Conservation (phyloP, 257 asterid genomes). For the Verbascum thapsus region DNA sequence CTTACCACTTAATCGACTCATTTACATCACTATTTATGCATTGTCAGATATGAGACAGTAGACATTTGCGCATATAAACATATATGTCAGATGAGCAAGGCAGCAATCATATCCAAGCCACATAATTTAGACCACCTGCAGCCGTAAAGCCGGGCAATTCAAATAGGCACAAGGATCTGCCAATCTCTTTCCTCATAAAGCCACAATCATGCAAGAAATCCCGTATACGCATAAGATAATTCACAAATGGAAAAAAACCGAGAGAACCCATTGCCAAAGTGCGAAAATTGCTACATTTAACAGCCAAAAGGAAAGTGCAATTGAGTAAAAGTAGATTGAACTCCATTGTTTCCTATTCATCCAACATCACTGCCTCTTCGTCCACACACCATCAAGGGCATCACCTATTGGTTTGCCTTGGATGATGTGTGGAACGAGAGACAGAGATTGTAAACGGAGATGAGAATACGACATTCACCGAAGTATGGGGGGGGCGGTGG, state of each 20-base stretch:
- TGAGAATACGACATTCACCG: no score
- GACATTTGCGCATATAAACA: neutral
- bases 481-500: no score
- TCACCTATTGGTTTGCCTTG: slow-evolving; percentile 12
- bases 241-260: neutral
- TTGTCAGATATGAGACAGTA: neutral
- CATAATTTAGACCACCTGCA: slow-evolving; percentile 31
- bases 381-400: slow-evolving; percentile 29
- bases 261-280: neutral
- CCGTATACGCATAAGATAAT: neutral
- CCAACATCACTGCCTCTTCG: slow-evolving; percentile 23
- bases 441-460: slow-evolving; percentile 17
- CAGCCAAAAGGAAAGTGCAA: neutral
- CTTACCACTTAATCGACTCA: no score
- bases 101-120: slow-evolving; percentile 39
- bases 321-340: neutral
- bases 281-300: no score
- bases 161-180: slow-evolving; percentile 37
- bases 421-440: slow-evolving; percentile 38
- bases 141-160: slow-evolving; percentile 40
- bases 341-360: neutral
- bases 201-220: neutral
- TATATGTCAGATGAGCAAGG: slow-evolving; percentile 49
- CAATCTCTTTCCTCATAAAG: slow-evolving; percentile 41
- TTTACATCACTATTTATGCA: no score